phyloP scores from a whole-genome alignment of 2,329 filamentous ascomycete species.

The Epichloe amarillans region DNA sequence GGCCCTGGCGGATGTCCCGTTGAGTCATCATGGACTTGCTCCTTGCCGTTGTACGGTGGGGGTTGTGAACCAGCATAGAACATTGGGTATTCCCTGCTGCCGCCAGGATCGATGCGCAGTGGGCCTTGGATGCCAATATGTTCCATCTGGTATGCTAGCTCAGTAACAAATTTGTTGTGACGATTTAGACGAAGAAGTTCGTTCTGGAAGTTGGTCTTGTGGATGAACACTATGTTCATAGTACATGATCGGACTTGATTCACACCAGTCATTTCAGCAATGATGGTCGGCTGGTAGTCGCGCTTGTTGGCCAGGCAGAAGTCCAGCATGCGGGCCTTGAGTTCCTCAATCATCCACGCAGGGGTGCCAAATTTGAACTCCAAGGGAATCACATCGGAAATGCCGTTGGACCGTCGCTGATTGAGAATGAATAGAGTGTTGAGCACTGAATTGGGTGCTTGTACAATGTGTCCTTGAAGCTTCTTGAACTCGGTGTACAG shows the following conservation, averaged over 20 bases:
- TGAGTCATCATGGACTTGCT: conserved; percentile 10
- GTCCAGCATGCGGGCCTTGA: conserved; percentile 67
- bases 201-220: conserved; percentile 95
- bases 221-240: conserved; percentile 91
- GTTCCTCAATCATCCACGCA: conserved; percentile 65
- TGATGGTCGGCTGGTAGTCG: conserved; percentile 74
- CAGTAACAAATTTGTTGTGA: conserved; percentile 88
- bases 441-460: conserved; percentile 86
- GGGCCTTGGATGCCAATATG: conserved; percentile 78
- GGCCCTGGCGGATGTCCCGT: conserved; percentile 4
- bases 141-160: conserved; percentile 76
- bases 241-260: conserved; percentile 74
- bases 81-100: conserved; percentile 54
- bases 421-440: conserved; percentile 93
- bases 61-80: conserved; percentile 31
- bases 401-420: conserved; percentile 74
- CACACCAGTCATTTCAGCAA: conserved; percentile 71
- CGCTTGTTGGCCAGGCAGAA: conserved; percentile 79
- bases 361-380: conserved; percentile 83
- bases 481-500: conserved; percentile 98
- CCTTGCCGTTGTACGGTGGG: conserved; percentile 20
- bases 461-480: conserved; percentile 92
- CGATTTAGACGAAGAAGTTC: conserved; percentile 79
- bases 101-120: conserved; percentile 44
- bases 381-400: conserved; percentile 76